Evolutionary conservation across 768 basidiomycete genomes (phyloP).

Genomic region (Boletus fagicola): DNA sequence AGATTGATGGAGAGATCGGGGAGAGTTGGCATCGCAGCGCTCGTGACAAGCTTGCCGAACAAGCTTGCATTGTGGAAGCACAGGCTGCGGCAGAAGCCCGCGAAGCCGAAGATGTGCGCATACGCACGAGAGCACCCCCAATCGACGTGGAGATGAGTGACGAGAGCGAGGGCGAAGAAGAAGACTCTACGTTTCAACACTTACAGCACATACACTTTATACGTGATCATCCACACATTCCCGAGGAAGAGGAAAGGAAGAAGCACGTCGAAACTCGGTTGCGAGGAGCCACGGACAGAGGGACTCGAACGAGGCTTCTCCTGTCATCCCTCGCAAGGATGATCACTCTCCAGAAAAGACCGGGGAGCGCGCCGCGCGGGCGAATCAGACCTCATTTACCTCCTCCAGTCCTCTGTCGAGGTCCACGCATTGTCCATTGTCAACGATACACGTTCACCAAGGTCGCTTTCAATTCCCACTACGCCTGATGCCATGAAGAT

Average conservation of each 20-base stretch:
- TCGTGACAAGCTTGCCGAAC: slow-evolving; percentile 63
- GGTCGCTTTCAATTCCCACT: no score
- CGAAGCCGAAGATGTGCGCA: slow-evolving; percentile 48
- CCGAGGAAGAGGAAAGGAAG: slow-evolving; percentile 66
- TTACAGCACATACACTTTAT: slow-evolving; percentile 39
- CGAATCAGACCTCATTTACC: slow-evolving; percentile 15
- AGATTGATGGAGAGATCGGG: slow-evolving; percentile 48
- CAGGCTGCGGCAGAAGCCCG: slow-evolving; percentile 42
- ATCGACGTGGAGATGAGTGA: slow-evolving; percentile 76
- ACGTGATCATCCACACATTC: slow-evolving; percentile 57
- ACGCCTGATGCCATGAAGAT: no score
- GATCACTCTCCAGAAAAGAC: slow-evolving; percentile 10
- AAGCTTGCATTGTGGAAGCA: slow-evolving; percentile 57
- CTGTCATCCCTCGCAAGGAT: slow-evolving; percentile 32
- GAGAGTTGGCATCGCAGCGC: slow-evolving; percentile 67
- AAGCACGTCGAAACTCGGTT: slow-evolving; percentile 26
- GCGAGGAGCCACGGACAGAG: slow-evolving; percentile 23
- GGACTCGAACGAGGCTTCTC: slow-evolving; percentile 29
- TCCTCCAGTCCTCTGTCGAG: slow-evolving; percentile 16
- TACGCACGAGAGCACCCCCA: slow-evolving; percentile 51
- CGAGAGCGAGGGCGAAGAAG: slow-evolving; percentile 69
- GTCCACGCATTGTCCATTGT: slow-evolving; percentile 16
- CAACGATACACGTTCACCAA: slow-evolving; percentile 20
- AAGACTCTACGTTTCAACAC: slow-evolving; percentile 39
- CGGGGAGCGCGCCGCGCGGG: slow-evolving; percentile 11